These are phyloP conservation scores for Diplosphaera chodatii DNA, from an alignment of 139 green algal genomes.

Conservation along the genomic window DNA sequence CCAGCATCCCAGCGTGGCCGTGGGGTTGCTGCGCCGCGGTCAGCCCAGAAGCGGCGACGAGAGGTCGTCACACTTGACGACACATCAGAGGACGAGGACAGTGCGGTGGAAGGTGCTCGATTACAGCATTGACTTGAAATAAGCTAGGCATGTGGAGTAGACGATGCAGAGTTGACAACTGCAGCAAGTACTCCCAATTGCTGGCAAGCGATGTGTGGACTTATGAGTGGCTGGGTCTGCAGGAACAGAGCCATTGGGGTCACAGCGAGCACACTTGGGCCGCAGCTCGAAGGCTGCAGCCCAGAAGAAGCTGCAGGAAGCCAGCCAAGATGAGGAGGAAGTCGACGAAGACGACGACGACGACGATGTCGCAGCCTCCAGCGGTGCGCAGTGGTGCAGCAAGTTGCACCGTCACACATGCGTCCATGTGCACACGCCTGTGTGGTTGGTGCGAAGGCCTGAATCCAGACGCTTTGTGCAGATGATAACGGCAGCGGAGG, in stretches of 20 bases:
- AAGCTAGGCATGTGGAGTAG: no score
- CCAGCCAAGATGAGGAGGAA: not conserved
- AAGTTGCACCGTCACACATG: no score
- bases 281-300: not conserved
- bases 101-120: not conserved
- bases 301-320: not conserved
- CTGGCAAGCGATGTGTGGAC: no score
- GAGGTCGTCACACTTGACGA: not conserved
- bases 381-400: no score
- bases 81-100: not conserved
- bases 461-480: no score
- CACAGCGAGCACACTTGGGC: not conserved
- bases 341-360: conserved; percentile 8
- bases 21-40: not conserved
- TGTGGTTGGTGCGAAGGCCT: no score
- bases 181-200: no score
- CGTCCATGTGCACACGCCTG: no score
- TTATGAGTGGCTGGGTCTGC: no score
- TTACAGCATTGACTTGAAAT: no score
- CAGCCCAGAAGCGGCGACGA: not conserved
- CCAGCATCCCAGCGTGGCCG: not conserved
- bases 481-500: no score
- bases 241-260: not conserved
- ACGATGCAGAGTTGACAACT: no score
- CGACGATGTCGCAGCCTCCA: not conserved